These are phyloP conservation scores for Ophiostoma himal-ulmi DNA, from an alignment of 2,329 filamentous ascomycete species.

Conservation along the genomic window DNA sequence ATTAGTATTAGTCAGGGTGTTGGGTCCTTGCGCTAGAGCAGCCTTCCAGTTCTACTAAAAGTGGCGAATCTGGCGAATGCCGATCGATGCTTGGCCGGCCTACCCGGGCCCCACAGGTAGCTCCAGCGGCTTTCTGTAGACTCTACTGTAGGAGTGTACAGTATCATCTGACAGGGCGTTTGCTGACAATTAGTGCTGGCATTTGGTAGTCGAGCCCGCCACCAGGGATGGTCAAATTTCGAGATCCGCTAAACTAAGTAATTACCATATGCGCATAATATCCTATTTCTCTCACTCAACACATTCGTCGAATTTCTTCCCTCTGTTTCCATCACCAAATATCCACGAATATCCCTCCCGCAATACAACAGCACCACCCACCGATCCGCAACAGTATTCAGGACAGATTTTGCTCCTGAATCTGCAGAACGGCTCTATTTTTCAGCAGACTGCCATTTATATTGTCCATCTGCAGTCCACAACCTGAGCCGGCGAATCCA, in stretches of 20 bases:
- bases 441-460: not conserved
- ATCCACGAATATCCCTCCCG: not conserved
- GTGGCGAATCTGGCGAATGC: constrained; percentile 11
- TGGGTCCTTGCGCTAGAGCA: not conserved
- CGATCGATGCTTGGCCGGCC: constrained; percentile 7
- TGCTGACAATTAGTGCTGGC: constrained; percentile 1
- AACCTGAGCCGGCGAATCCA: not conserved
- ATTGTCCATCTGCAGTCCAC: not conserved
- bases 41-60: not conserved
- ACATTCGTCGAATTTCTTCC: not conserved
- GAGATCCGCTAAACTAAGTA: not conserved
- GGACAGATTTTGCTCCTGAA: not conserved
- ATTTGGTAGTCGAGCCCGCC: constrained; percentile 3
- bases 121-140: not conserved
- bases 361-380: not conserved
- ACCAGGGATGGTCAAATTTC: not conserved
- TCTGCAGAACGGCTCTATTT: not conserved
- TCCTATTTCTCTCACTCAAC: constrained; percentile 7
- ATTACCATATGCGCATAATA: constrained; percentile 4
- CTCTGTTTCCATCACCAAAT: constrained; percentile 1
- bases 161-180: not conserved
- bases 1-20: not conserved
- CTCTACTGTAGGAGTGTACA: no score
- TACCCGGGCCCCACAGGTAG: not conserved
- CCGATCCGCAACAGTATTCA: not conserved